phyloP scores from a whole-genome alignment of 2,329 filamentous ascomycete species.

The Leptoxyphium fumago region DNA sequence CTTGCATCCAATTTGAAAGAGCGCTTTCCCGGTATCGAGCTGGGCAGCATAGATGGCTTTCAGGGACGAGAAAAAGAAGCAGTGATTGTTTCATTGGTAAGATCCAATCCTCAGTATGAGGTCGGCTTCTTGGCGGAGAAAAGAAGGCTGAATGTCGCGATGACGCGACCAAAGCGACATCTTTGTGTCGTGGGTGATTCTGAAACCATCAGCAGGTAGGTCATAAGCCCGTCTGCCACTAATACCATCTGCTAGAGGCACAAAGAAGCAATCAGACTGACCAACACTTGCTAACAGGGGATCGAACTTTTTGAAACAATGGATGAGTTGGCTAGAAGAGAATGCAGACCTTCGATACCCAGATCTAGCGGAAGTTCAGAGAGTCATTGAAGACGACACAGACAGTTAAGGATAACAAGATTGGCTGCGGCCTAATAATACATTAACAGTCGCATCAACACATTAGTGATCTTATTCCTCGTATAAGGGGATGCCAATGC shows the following conservation, averaged over 20 bases:
- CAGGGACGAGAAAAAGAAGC: slow-evolving; percentile 96
- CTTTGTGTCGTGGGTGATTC: slow-evolving; percentile 86
- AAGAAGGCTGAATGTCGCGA: slow-evolving; percentile 84
- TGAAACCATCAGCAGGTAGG: slow-evolving; percentile 79
- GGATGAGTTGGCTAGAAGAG: slow-evolving; percentile 87
- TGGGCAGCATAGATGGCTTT: slow-evolving; percentile 96
- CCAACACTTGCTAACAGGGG: slow-evolving; percentile 41
- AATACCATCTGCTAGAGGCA: background rate
- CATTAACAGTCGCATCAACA: too few relatives aligned
- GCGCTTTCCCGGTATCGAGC: slow-evolving; percentile 66
- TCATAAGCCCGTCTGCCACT: background rate
- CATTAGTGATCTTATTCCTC: too few relatives aligned
- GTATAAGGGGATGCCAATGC: too few relatives aligned
- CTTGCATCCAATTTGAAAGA: slow-evolving; percentile 66
- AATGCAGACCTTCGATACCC: slow-evolving; percentile 83
- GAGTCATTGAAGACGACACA: background rate
- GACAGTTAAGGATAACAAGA: too few relatives aligned
- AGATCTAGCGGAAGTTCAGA: slow-evolving; percentile 38
- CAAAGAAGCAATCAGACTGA: background rate
- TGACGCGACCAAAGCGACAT: slow-evolving; percentile 87
- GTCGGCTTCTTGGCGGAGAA: slow-evolving; percentile 91
- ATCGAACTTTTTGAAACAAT: slow-evolving; percentile 68
- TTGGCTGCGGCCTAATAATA: too few relatives aligned
- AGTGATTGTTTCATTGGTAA: slow-evolving; percentile 81
- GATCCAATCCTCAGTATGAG: slow-evolving; percentile 74